A percentile compares a stretch with the other conserved stretches of the same genome.
phyloP scores from a whole-genome alignment of 352 stramenopile species.

The Phytophthora rubi region DNA sequence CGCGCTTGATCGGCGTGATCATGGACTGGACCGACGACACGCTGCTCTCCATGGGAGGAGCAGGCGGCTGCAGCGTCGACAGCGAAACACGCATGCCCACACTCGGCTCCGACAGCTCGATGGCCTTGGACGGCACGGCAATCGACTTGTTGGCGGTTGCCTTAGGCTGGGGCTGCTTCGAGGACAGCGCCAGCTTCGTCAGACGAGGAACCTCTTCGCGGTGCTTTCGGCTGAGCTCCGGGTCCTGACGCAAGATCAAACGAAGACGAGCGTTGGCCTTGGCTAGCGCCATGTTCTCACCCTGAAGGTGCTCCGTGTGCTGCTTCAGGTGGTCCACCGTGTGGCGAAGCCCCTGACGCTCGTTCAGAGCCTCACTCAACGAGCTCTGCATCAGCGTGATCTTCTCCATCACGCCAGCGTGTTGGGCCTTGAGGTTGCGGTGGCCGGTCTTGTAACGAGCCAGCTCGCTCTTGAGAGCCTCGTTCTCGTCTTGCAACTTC shows the following conservation, averaged over 20 bases:
- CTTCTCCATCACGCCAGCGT: constrained; percentile 83
- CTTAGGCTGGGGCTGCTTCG: constrained; percentile 70
- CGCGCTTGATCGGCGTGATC: constrained; percentile 63
- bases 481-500: constrained; percentile 88
- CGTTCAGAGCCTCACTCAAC: constrained; percentile 72
- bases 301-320: constrained; percentile 80
- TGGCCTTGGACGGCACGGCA: constrained; percentile 39
- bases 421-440: constrained; percentile 83
- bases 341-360: constrained; percentile 76
- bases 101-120: constrained; percentile 50
- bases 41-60: constrained; percentile 37
- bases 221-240: constrained; percentile 84
- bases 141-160: constrained; percentile 50
- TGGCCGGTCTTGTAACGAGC: constrained; percentile 86
- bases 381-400: constrained; percentile 80
- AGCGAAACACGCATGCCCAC: constrained; percentile 58
- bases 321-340: constrained; percentile 76
- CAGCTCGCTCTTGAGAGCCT: constrained; percentile 78
- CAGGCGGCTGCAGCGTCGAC: constrained; percentile 53
- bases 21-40: constrained; percentile 27
- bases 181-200: constrained; percentile 79
- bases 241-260: constrained; percentile 84
- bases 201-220: constrained; percentile 85
- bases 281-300: constrained; percentile 83
- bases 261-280: constrained; percentile 86